Percentiles rank a stretch among this genome's conserved stretches.
These are phyloP conservation scores for Simplicillium aogashimaense DNA, from an alignment of 2,329 filamentous ascomycete genomes.

Conservation along the genomic window DNA sequence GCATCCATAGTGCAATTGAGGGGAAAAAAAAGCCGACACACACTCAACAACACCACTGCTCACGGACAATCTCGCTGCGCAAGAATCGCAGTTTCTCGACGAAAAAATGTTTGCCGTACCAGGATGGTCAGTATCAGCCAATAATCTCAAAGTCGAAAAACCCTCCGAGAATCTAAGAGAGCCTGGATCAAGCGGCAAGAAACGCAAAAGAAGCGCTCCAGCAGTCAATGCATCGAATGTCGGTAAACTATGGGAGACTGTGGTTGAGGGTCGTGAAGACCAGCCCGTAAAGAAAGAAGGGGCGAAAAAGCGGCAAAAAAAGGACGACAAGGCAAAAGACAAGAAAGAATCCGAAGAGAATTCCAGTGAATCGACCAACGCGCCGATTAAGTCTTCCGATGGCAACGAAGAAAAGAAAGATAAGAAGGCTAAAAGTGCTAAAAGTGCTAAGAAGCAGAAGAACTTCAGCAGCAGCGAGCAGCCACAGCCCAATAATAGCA, in stretches of 20 bases:
- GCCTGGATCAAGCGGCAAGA: constrained; percentile 39
- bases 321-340: constrained; percentile 15
- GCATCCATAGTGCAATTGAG: too few species aligned
- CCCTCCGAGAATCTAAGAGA: constrained; percentile 19
- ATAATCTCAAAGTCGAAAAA: constrained; percentile 61
- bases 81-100: too few species aligned
- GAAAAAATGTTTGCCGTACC: constrained; percentile 77
- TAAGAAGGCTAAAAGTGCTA: constrained; percentile 24
- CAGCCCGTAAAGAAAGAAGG: neutral
- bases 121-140: constrained; percentile 77
- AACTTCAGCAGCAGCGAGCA: constrained; percentile 15
- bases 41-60: constrained; percentile 2
- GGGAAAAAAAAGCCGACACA: neutral
- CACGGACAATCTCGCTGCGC: neutral
- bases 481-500: constrained; percentile 7
- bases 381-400: neutral
- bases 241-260: constrained; percentile 65
- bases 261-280: constrained; percentile 52
- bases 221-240: constrained; percentile 60
- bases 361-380: constrained; percentile 9
- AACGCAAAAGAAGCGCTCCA: constrained; percentile 38
- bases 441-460: constrained; percentile 18
- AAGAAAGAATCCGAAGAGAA: constrained; percentile 3
- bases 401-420: constrained; percentile 7
- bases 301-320: constrained; percentile 22